These are phyloP conservation scores for Suillus occidentalis DNA, from an alignment of 768 basidiomycete genomes.

Conservation along the genomic window DNA sequence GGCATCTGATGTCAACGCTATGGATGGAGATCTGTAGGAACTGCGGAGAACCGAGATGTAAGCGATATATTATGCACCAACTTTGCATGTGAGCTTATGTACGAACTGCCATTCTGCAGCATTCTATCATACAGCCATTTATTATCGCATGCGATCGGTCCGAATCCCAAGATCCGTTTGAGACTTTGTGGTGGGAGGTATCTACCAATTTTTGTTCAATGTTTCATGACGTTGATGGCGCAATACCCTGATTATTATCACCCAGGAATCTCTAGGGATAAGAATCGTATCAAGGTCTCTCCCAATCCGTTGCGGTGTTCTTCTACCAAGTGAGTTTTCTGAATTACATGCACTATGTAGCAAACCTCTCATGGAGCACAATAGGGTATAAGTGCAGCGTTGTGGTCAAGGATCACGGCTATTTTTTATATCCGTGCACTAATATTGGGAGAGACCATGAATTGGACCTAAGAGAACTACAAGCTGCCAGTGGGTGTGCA, in stretches of 20 bases:
- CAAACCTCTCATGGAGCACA: not conserved
- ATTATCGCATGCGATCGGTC: not conserved
- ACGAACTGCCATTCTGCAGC: not conserved
- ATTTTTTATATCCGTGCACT: slow-evolving; percentile 67
- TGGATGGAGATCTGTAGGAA: too few species aligned
- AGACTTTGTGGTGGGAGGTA: not conserved
- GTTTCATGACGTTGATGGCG: not conserved
- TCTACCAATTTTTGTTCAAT: not conserved
- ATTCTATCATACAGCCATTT: too few species aligned
- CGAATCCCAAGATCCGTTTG: not conserved
- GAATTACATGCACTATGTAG: not conserved
- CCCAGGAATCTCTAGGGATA: not conserved
- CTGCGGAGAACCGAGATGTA: too few species aligned
- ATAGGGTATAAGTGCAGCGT: slow-evolving; percentile 51
- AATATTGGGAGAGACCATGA: slow-evolving; percentile 58
- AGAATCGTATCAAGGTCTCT: too few species aligned
- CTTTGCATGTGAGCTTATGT: too few species aligned
- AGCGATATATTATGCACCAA: too few species aligned
- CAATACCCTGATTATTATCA: not conserved
- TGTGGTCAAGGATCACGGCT: slow-evolving; percentile 76
- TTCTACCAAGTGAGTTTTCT: slow-evolving; percentile 68
- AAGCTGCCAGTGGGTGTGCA: slow-evolving; percentile 52
- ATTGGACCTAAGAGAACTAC: slow-evolving; percentile 40
- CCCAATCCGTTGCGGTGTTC: slow-evolving; percentile 45
- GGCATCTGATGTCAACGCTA: too few species aligned